Percentiles rank a stretch among this genome's conserved stretches.
phyloP scores from a whole-genome alignment of 257 asterid species.

The Nicotiana undulata region DNA sequence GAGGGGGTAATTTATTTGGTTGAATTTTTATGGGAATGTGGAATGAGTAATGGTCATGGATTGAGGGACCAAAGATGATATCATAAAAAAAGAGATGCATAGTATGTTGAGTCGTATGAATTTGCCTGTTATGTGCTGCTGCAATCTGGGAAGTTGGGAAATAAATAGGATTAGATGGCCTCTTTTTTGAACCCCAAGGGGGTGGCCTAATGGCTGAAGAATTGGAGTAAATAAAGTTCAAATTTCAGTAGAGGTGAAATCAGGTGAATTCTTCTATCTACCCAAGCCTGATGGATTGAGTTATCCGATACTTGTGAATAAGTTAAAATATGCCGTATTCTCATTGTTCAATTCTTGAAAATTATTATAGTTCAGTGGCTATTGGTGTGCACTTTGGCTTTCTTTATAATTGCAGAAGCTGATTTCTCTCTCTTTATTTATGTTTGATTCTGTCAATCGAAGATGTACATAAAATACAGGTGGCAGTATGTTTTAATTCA shows the following conservation, averaged over 20 bases:
- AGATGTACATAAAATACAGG: neutral
- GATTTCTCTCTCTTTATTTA: neutral
- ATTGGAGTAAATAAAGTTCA: neutral
- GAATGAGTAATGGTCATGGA: too few species aligned
- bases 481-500: neutral
- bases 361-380: neutral
- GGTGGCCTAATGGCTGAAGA: neutral
- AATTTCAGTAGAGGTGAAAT: neutral
- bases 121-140: too few species aligned
- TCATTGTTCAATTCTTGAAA: neutral
- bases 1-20: too few species aligned
- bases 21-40: too few species aligned
- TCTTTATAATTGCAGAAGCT: neutral
- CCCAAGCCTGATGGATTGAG: neutral
- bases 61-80: too few species aligned
- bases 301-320: neutral
- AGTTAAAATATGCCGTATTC: neutral
- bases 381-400: too few species aligned
- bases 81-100: too few species aligned
- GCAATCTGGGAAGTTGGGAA: too few species aligned
- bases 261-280: too few species aligned
- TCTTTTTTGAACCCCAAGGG: neutral
- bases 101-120: too few species aligned
- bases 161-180: neutral
- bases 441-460: neutral